Percentiles rank a stretch among this genome's conserved stretches.
phyloP scores from a whole-genome alignment of 139 green algal genomes.

The Coelastrella sp. region DNA sequence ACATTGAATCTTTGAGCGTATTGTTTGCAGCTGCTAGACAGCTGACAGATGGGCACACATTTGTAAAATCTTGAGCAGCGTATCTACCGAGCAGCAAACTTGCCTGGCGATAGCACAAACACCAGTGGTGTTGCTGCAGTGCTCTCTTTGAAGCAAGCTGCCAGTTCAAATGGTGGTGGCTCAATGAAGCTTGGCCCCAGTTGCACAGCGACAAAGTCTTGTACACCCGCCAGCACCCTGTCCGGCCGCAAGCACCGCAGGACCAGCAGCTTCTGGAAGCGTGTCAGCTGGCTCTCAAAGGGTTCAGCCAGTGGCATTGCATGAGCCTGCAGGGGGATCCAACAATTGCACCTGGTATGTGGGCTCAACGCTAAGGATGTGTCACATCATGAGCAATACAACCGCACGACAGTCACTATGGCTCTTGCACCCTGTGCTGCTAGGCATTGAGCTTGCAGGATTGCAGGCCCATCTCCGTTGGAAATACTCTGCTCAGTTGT shows the following conservation, averaged over 20 bases:
- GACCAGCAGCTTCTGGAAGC: constrained; percentile 78
- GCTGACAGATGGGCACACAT: too few relatives aligned
- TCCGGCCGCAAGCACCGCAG: constrained; percentile 81
- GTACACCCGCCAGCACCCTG: constrained; percentile 75
- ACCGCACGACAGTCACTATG: too few relatives aligned
- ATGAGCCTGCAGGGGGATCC: constrained; percentile 62
- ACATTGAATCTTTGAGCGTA: too few relatives aligned
- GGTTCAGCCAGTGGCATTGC: constrained; percentile 63
- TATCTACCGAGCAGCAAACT: too few relatives aligned
- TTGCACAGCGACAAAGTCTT: constrained; percentile 73
- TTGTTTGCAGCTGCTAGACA: too few relatives aligned
- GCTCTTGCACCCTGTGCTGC: too few relatives aligned
- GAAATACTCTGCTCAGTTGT: too few relatives aligned
- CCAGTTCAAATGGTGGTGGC: constrained; percentile 85
- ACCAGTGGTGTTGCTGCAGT: constrained; percentile 78
- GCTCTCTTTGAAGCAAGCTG: constrained; percentile 74
- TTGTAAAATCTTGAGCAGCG: too few relatives aligned
- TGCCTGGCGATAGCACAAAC: constrained; percentile 82
- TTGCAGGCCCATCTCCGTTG: too few relatives aligned
- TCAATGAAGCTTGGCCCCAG: constrained; percentile 84
- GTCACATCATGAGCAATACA: too few relatives aligned
- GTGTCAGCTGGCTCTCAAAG: constrained; percentile 68
- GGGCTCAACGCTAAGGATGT: too few relatives aligned
- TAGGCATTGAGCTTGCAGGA: too few relatives aligned
- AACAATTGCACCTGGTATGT: neutral